phyloP scores from a whole-genome alignment of 352 stramenopile species.

The Globisporangium paroecandrum region DNA sequence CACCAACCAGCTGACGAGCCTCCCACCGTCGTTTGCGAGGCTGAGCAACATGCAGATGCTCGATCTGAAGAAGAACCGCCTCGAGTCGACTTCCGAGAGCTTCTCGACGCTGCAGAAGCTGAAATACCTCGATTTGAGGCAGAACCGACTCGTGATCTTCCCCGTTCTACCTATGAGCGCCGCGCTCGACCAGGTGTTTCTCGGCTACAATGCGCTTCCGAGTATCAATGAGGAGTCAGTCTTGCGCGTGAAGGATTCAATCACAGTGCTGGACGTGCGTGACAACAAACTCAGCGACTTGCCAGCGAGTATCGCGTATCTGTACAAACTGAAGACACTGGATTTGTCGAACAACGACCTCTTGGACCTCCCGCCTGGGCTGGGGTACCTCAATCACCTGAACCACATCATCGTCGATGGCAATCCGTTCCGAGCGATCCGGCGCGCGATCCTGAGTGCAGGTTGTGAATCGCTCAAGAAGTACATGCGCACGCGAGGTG shows the following conservation, averaged over 20 bases:
- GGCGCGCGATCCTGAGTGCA: conserved; percentile 53
- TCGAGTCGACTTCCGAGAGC: conserved; percentile 43
- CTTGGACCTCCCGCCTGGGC: conserved; percentile 62
- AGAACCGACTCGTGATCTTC: conserved; percentile 67
- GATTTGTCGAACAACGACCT: conserved; percentile 83
- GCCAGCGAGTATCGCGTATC: conserved; percentile 46
- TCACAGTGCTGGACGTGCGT: conserved; percentile 74
- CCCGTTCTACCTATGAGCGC: conserved; percentile 54
- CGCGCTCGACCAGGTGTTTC: conserved; percentile 66
- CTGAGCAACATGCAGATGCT: conserved; percentile 60
- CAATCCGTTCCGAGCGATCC: conserved; percentile 73
- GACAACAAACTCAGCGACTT: conserved; percentile 76
- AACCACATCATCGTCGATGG: conserved; percentile 76
- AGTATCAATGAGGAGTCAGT: conserved; percentile 58
- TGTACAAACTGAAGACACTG: conserved; percentile 74
- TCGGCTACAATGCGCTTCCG: conserved; percentile 71
- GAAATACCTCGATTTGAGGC: conserved; percentile 69
- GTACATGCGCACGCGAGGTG: conserved; percentile 67
- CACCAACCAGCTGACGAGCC: conserved; percentile 50
- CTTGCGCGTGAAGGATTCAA: conserved; percentile 52
- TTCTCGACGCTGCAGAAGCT: conserved; percentile 40
- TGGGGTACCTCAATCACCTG: conserved; percentile 76
- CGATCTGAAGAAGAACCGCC: conserved; percentile 75
- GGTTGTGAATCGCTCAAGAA: conserved; percentile 82
- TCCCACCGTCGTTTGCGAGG: conserved; percentile 43